Percentiles rank a stretch among this genome's conserved stretches.
Conservation (phyloP, 148 eudicot genomes). For the Camellia lanceoleosa region DNA sequence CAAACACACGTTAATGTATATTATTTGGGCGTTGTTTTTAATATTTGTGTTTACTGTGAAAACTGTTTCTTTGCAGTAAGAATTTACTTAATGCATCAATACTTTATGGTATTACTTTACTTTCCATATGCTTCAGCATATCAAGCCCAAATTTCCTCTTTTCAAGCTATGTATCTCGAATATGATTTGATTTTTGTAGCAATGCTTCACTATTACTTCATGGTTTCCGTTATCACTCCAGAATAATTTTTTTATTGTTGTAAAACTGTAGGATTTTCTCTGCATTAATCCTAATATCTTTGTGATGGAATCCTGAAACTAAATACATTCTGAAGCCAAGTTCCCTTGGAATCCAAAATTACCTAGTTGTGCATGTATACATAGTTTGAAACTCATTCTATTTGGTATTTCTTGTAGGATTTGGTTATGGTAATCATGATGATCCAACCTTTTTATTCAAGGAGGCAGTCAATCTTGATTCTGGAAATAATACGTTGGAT, state of each 20-base stretch:
- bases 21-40: too few species aligned
- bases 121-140: background rate
- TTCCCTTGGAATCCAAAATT: background rate
- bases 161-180: background rate
- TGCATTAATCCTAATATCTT: background rate
- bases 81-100: background rate
- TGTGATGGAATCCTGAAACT: background rate
- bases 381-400: conserved; percentile 4
- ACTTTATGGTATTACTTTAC: background rate
- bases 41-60: too few species aligned
- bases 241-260: background rate
- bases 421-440: conserved; percentile 50
- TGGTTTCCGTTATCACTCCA: background rate
- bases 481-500: conserved; percentile 42
- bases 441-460: conserved; percentile 36
- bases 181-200: background rate
- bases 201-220: background rate
- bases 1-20: too few species aligned
- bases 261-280: background rate
- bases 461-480: conserved; percentile 31
- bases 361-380: conserved; percentile 2
- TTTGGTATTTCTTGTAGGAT: conserved; percentile 28
- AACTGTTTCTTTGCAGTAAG: background rate
- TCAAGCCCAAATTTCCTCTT: background rate
- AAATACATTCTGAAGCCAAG: background rate